Evolutionary conservation across 2,329 filamentous ascomycete genomes (phyloP).

Genomic region (Colletotrichum siamense): DNA sequence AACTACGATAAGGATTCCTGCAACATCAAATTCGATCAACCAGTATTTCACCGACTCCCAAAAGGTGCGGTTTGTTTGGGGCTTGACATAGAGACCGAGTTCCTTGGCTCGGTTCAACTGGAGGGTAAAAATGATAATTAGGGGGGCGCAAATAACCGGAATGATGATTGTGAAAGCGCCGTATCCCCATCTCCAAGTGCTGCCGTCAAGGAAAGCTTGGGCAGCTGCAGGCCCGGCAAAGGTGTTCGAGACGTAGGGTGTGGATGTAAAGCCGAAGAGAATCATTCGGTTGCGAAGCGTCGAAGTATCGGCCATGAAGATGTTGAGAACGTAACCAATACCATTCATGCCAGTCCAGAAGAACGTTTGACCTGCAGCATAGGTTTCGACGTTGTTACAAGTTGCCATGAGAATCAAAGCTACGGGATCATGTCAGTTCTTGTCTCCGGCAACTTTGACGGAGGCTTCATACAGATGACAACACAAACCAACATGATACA

Average conservation of each 20-base stretch:
- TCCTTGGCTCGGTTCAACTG: constrained; percentile 21
- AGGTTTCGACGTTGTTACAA: constrained; percentile 56
- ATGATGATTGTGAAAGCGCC: constrained; percentile 64
- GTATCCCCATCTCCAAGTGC: constrained; percentile 44
- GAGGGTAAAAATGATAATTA: constrained; percentile 11
- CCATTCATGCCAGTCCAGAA: constrained; percentile 56
- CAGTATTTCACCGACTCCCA: constrained; percentile 24
- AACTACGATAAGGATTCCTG: constrained; percentile 55
- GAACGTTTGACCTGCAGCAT: constrained; percentile 52
- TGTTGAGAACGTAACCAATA: constrained; percentile 31
- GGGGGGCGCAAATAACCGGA: constrained; percentile 34
- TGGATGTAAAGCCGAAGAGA: constrained; percentile 33
- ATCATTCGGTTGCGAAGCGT: constrained; percentile 35
- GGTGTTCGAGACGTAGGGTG: constrained; percentile 41
- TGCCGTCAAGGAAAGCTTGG: constrained; percentile 26
- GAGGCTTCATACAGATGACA: neutral
- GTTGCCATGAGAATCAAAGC: constrained; percentile 61
- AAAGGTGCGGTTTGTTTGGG: neutral
- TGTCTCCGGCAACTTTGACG: neutral
- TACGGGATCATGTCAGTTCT: constrained; percentile 40
- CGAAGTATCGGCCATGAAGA: constrained; percentile 37
- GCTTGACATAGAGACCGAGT: constrained; percentile 25
- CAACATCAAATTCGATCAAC: constrained; percentile 30
- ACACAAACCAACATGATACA: constrained; percentile 30
- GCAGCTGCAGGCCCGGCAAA: constrained; percentile 34